Conservation (phyloP, 768 basidiomycete species). For the Russula dissimulans region DNA sequence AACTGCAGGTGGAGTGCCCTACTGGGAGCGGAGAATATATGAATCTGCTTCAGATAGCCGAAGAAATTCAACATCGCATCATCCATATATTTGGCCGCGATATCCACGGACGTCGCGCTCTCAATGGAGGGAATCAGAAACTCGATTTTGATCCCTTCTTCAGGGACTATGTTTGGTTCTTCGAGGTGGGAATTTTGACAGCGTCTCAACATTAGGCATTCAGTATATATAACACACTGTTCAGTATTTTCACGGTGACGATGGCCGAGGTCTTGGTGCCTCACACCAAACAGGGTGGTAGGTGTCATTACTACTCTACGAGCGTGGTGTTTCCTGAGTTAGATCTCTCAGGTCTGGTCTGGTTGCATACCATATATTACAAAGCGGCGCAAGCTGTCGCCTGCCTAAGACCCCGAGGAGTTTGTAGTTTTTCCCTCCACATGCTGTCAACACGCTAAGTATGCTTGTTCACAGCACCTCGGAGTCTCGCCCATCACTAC, state of each 20-base stretch:
- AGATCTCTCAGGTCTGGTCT: conserved; percentile 61
- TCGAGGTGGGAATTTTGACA: conserved; percentile 49
- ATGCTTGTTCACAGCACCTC: conserved; percentile 50
- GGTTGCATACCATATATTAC: conserved; percentile 85
- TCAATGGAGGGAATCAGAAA: conserved; percentile 82
- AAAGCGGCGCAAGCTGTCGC: conserved; percentile 81
- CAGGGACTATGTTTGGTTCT: conserved; percentile 94
- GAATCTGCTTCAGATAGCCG: conserved; percentile 88
- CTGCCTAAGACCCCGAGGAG: conserved; percentile 92
- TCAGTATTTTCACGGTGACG: conserved; percentile 93
- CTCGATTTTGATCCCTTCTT: conserved; percentile 91
- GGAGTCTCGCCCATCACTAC: conserved; percentile 82
- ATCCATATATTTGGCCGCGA: conserved; percentile 98
- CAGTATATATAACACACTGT: neutral
- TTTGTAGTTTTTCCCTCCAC: conserved; percentile 31
- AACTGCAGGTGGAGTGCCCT: conserved; percentile 90
- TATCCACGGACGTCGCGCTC: conserved; percentile 73
- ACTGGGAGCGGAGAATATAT: conserved; percentile 96
- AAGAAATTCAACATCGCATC: conserved; percentile 98
- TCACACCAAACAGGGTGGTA: conserved; percentile 98
- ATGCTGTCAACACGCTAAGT: neutral
- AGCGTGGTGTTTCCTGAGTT: neutral
- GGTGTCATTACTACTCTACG: conserved; percentile 20
- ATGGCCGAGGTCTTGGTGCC: conserved; percentile 86
- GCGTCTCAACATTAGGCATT: neutral